Percentiles rank a stretch among this genome's conserved stretches.
These are phyloP conservation scores for Saturnispora sekii DNA, from an alignment of 805 yeast genomes.

Conservation along the genomic window DNA sequence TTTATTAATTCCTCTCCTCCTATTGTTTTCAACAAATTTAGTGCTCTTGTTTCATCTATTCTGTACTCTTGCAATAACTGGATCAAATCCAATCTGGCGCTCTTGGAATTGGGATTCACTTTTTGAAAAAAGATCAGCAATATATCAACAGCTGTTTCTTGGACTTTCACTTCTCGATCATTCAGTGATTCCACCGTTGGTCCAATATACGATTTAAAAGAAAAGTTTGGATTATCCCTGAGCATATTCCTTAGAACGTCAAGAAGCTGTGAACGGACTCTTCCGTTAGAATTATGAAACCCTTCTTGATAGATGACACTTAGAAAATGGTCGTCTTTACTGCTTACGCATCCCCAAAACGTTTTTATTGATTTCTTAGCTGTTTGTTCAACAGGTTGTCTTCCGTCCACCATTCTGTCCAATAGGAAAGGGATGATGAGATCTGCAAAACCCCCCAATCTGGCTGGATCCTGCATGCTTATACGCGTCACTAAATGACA, in stretches of 20 bases:
- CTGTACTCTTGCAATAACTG: slow-evolving; percentile 30
- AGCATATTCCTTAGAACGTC: slow-evolving; percentile 35
- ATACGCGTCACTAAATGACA: slow-evolving; percentile 51
- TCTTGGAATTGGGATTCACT: slow-evolving; percentile 22
- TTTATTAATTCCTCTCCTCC: slow-evolving; percentile 15
- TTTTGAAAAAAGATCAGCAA: slow-evolving; percentile 30
- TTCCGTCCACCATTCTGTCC: slow-evolving; percentile 35
- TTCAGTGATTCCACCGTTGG: slow-evolving; percentile 18
- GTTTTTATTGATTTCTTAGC: slow-evolving; percentile 44
- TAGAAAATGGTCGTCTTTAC: slow-evolving; percentile 30
- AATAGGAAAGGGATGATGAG: slow-evolving; percentile 44
- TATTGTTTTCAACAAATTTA: slow-evolving; percentile 22
- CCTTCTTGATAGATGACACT: slow-evolving; percentile 34
- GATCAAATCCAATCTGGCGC: slow-evolving; percentile 38
- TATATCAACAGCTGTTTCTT: slow-evolving; percentile 18
- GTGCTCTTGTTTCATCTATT: slow-evolving; percentile 21
- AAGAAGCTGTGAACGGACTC: slow-evolving; percentile 35
- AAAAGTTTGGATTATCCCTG: slow-evolving; percentile 26
- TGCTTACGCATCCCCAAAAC: slow-evolving; percentile 34
- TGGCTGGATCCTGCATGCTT: slow-evolving; percentile 43
- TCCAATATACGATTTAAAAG: slow-evolving; percentile 24
- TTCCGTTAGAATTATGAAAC: slow-evolving; percentile 29
- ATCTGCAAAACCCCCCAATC: slow-evolving; percentile 33
- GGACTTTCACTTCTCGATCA: slow-evolving; percentile 13
- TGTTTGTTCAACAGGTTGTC: slow-evolving; percentile 29